These are phyloP conservation scores for Elongisporangium undulatum DNA, from an alignment of 352 stramenopile genomes.

Conservation along the genomic window DNA sequence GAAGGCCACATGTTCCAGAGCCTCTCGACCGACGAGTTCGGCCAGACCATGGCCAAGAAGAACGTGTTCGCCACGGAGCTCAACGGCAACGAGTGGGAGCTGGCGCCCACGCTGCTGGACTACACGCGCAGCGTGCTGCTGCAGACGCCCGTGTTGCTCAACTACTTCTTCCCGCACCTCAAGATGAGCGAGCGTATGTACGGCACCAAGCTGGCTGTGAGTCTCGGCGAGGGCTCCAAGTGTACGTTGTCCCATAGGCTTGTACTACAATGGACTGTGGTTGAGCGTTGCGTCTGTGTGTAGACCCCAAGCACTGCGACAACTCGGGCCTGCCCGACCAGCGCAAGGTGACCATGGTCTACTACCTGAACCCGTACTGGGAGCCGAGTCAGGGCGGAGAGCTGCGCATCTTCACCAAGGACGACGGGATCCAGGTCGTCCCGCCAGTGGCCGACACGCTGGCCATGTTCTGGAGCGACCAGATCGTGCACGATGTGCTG, in stretches of 20 bases:
- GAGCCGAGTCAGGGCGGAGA: slow-evolving; percentile 42
- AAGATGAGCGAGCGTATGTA: slow-evolving; percentile 38
- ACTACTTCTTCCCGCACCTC: slow-evolving; percentile 42
- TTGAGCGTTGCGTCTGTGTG: background rate
- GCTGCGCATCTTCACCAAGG: slow-evolving; percentile 40
- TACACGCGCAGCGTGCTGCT: slow-evolving; percentile 50
- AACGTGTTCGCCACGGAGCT: slow-evolving; percentile 51
- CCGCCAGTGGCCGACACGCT: slow-evolving; percentile 67
- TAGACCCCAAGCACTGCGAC: slow-evolving; percentile 54
- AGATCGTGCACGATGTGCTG: slow-evolving; percentile 82
- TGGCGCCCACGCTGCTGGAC: slow-evolving; percentile 39
- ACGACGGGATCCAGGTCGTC: slow-evolving; percentile 41
- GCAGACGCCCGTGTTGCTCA: slow-evolving; percentile 38
- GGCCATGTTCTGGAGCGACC: slow-evolving; percentile 85
- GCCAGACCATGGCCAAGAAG: slow-evolving; percentile 30
- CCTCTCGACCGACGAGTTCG: slow-evolving; percentile 39
- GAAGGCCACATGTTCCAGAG: slow-evolving; percentile 49
- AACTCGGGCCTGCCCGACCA: slow-evolving; percentile 42
- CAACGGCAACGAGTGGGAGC: slow-evolving; percentile 41
- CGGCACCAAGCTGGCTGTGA: slow-evolving; percentile 47
- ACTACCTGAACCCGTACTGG: slow-evolving; percentile 75
- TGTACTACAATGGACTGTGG: background rate
- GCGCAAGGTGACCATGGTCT: slow-evolving; percentile 67
- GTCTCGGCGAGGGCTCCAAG: slow-evolving; percentile 38
- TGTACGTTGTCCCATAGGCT: slow-evolving; percentile 18